Evolutionary conservation across 805 yeast genomes (phyloP).

Genomic region (Lipomyces spencermartinsiae): DNA sequence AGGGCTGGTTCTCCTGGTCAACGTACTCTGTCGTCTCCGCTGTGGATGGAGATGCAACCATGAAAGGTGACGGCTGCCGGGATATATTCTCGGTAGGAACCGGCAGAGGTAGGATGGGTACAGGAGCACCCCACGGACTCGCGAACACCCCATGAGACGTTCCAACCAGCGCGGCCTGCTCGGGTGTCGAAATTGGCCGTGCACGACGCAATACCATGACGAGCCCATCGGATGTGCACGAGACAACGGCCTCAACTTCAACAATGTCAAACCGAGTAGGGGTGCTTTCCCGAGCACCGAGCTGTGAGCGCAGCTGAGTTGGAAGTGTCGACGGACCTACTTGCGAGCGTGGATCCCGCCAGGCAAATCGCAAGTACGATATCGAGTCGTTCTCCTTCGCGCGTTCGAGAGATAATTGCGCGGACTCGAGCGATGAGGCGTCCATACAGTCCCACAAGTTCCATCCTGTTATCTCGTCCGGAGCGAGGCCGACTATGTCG

Average conservation of each 20-base stretch:
- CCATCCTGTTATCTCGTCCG: conserved; percentile 19
- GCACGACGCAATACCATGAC: conserved; percentile 25
- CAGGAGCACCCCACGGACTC: conserved; percentile 17
- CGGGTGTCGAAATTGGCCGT: neutral
- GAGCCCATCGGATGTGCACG: conserved; percentile 30
- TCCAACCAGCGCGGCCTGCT: conserved; percentile 5
- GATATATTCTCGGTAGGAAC: neutral
- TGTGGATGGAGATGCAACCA: neutral
- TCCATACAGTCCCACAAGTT: conserved; percentile 27
- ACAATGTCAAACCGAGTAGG: neutral
- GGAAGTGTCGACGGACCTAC: conserved; percentile 9
- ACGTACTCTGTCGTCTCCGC: neutral
- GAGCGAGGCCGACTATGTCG: conserved; percentile 11
- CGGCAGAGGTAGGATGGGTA: conserved; percentile 20
- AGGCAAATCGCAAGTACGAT: conserved; percentile 20
- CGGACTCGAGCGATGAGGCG: conserved; percentile 12
- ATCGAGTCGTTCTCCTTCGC: conserved; percentile 29
- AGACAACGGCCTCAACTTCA: conserved; percentile 23
- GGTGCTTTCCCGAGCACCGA: neutral
- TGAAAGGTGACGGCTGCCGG: neutral
- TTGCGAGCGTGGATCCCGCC: conserved; percentile 29
- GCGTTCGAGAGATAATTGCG: conserved; percentile 25
- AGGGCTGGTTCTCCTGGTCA: neutral
- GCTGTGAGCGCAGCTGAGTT: neutral
- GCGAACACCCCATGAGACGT: conserved; percentile 13